Percentiles rank a stretch among this genome's conserved stretches.
Evolutionary conservation across 1,284 basidiomycete species (phyloP).

Genomic region (Flammula alnicola): DNA sequence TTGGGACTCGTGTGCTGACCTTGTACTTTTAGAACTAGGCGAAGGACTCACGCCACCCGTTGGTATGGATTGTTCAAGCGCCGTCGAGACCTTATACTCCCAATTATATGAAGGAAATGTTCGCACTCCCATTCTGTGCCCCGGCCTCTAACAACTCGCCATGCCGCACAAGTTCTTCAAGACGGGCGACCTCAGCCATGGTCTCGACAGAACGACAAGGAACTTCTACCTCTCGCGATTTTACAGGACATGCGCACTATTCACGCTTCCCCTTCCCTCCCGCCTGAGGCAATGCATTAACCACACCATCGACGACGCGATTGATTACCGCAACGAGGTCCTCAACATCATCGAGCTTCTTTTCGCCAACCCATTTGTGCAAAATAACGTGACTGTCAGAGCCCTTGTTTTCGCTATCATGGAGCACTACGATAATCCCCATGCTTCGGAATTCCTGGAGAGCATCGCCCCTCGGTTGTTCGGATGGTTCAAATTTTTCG

Average conservation of each 20-base stretch:
- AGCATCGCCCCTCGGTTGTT: neutral
- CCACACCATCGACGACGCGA: neutral
- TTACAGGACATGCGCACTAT: neutral
- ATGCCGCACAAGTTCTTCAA: neutral
- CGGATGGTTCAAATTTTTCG: neutral
- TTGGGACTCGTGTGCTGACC: too few relatives aligned
- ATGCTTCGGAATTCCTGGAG: neutral
- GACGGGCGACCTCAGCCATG: neutral
- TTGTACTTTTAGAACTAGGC: constrained; percentile 11
- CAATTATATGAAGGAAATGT: neutral
- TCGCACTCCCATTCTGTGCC: neutral
- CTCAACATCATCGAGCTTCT: constrained; percentile 2
- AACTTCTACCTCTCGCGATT: neutral
- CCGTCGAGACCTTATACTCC: constrained; percentile 1
- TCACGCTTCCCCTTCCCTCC: neutral
- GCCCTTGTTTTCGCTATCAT: neutral
- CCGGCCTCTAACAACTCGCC: neutral
- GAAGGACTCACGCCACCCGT: neutral
- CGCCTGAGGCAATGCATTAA: neutral
- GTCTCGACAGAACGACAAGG: neutral
- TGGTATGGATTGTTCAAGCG: neutral
- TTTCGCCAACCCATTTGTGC: neutral
- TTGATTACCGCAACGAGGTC: constrained; percentile 4
- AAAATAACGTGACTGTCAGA: neutral
- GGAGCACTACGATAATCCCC: neutral